A percentile compares a stretch with the other conserved stretches of the same genome.
Conservation (phyloP, 306 rosid species). For the Cyclanthera cordifolia region DNA sequence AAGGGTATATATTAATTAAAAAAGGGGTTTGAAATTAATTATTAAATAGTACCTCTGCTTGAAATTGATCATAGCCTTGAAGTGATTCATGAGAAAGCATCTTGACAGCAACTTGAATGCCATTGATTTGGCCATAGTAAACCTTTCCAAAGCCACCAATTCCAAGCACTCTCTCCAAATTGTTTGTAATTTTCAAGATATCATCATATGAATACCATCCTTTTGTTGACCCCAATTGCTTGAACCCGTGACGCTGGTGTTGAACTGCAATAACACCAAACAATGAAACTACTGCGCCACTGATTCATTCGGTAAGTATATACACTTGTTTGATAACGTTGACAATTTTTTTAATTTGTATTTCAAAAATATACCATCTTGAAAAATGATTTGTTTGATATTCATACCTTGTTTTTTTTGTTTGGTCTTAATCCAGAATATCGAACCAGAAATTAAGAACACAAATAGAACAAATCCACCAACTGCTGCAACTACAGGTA, state of each 20-base stretch:
- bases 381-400: not conserved
- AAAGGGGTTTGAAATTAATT: too few species aligned
- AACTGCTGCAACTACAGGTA: slow-evolving; percentile 29
- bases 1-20: too few species aligned
- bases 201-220: slow-evolving; percentile 28
- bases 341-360: too few species aligned
- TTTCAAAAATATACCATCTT: too few species aligned
- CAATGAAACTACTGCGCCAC: too few species aligned
- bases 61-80: slow-evolving; percentile 36
- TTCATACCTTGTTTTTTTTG: slow-evolving; percentile 12
- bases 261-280: too few species aligned
- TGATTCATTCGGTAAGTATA: too few species aligned
- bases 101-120: slow-evolving; percentile 41
- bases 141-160: slow-evolving; percentile 45
- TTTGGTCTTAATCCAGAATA: slow-evolving; percentile 15
- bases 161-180: slow-evolving; percentile 12
- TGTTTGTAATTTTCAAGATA: slow-evolving; percentile 25
- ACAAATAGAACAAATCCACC: slow-evolving; percentile 25
- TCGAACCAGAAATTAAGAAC: slow-evolving; percentile 7
- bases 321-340: too few species aligned
- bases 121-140: slow-evolving; percentile 25
- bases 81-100: slow-evolving; percentile 28
- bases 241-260: too few species aligned
- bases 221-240: slow-evolving; percentile 23
- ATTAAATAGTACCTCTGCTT: slow-evolving; percentile 51